Percentiles rank a stretch among this genome's conserved stretches.
Conservation (phyloP, 768 basidiomycete species). For the Agrocybe pediades region DNA sequence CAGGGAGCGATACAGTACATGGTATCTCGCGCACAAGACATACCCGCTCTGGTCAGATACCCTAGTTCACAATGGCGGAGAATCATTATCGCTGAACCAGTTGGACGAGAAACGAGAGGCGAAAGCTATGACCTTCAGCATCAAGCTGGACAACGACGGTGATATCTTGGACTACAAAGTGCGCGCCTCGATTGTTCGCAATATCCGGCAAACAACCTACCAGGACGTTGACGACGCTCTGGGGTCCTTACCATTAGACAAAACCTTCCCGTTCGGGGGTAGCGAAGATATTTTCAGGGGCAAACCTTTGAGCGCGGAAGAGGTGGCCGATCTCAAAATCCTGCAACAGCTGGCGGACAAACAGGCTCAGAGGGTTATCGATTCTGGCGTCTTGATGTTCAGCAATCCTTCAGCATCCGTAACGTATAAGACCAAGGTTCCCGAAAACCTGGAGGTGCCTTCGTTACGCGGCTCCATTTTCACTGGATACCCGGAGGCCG, state of each 20-base stretch:
- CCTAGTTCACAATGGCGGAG: constrained; percentile 44
- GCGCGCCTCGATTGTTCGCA: constrained; percentile 71
- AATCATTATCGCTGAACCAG: constrained; percentile 41
- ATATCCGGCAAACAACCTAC: constrained; percentile 68
- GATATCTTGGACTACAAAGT: constrained; percentile 72
- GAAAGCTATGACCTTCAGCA: constrained; percentile 79
- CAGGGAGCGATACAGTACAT: constrained; percentile 45
- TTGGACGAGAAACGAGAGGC: constrained; percentile 21
- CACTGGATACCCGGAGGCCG: constrained; percentile 52
- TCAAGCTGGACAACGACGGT: constrained; percentile 60
- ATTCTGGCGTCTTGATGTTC: constrained; percentile 6
- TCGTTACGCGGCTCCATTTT: constrained; percentile 28
- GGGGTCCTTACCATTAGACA: constrained; percentile 19
- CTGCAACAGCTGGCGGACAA: constrained; percentile 20
- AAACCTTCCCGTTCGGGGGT: constrained; percentile 47
- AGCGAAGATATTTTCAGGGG: constrained; percentile 4
- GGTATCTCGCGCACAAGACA: constrained; percentile 67
- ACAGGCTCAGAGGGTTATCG: constrained; percentile 13
- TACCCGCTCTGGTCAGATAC: constrained; percentile 73
- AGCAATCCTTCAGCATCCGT: background rate
- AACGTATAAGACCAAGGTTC: constrained; percentile 23
- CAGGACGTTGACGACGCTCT: constrained; percentile 60
- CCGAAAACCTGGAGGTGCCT: constrained; percentile 29
- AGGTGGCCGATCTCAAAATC: constrained; percentile 30
- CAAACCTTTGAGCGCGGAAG: constrained; percentile 17